These are phyloP conservation scores for Senna tora DNA, from an alignment of 306 rosid genomes.

Conservation along the genomic window DNA sequence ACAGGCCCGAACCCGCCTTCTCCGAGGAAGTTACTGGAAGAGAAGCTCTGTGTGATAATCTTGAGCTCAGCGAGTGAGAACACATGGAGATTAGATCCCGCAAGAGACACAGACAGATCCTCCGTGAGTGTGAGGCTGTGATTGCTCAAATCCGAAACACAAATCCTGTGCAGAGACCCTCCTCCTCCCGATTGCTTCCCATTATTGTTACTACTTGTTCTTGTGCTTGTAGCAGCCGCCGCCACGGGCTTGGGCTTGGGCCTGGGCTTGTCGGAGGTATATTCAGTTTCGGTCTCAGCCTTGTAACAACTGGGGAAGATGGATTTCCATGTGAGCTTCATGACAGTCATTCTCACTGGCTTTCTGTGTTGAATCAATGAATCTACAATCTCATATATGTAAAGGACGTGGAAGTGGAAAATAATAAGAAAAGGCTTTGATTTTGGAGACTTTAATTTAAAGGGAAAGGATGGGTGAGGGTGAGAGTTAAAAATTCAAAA, in stretches of 20 bases:
- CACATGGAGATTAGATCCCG: slow-evolving; percentile 65
- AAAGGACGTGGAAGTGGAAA: slow-evolving; percentile 1
- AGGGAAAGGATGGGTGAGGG: background rate
- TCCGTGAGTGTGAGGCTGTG: slow-evolving; percentile 61
- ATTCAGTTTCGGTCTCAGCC: slow-evolving; percentile 43
- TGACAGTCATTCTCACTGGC: slow-evolving; percentile 41
- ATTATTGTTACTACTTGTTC: background rate
- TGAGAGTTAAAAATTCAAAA: slow-evolving; percentile 46
- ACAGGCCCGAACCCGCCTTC: slow-evolving; percentile 98
- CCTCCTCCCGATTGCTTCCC: too few species aligned
- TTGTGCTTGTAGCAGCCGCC: slow-evolving; percentile 34
- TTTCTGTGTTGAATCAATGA: background rate
- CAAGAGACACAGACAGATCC: slow-evolving; percentile 78
- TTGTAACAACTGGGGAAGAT: slow-evolving; percentile 65
- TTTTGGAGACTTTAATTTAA: slow-evolving; percentile 24
- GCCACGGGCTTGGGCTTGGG: slow-evolving; percentile 55
- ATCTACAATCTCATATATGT: slow-evolving; percentile 32
- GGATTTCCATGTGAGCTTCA: slow-evolving; percentile 57
- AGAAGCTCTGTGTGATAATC: slow-evolving; percentile 73
- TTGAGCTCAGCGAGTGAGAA: slow-evolving; percentile 79
- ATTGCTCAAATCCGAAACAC: slow-evolving; percentile 61
- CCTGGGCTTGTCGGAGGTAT: slow-evolving; percentile 20
- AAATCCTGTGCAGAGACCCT: slow-evolving; percentile 59
- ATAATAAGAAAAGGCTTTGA: slow-evolving; percentile 10
- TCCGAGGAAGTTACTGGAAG: slow-evolving; percentile 71